A percentile compares a stretch with the other conserved stretches of the same genome.
Conservation (phyloP, 495 filamentous ascomycete genomes). For the Tuber indicum region DNA sequence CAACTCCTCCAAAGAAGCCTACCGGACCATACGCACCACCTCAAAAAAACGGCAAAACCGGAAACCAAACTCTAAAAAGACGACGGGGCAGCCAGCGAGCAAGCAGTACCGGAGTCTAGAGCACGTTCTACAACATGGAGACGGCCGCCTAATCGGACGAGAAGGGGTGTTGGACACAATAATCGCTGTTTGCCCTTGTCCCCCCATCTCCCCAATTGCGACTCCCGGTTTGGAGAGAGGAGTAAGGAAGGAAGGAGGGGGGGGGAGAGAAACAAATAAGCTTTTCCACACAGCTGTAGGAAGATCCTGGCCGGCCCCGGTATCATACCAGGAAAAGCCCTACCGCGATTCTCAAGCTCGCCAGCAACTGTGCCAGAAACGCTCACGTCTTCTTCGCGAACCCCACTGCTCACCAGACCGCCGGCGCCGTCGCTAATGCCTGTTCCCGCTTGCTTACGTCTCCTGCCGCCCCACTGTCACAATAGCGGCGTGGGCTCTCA, state of each 20-base stretch:
- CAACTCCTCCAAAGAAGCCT: neutral
- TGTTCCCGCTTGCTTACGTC: neutral
- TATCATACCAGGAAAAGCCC: neutral
- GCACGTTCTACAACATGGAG: neutral
- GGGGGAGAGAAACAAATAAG: neutral
- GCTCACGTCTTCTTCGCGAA: neutral
- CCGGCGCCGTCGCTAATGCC: neutral
- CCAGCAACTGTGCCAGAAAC: neutral
- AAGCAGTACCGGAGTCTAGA: neutral
- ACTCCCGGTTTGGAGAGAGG: neutral
- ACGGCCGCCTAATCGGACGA: neutral
- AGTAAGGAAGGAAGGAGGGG: neutral
- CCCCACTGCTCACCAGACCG: neutral
- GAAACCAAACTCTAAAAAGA: neutral
- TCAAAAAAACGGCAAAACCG: neutral
- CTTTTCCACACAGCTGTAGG: neutral
- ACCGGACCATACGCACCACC: neutral
- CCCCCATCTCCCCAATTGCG: neutral
- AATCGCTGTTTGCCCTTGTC: neutral
- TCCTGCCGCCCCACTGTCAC: neutral
- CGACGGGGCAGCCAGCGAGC: neutral
- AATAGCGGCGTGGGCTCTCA: neutral
- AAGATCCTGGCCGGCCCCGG: neutral
- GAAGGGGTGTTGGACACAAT: neutral
- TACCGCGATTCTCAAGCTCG: neutral